These are phyloP conservation scores for Kwoniella sp. DNA, from an alignment of 768 basidiomycete genomes.

Conservation along the genomic window DNA sequence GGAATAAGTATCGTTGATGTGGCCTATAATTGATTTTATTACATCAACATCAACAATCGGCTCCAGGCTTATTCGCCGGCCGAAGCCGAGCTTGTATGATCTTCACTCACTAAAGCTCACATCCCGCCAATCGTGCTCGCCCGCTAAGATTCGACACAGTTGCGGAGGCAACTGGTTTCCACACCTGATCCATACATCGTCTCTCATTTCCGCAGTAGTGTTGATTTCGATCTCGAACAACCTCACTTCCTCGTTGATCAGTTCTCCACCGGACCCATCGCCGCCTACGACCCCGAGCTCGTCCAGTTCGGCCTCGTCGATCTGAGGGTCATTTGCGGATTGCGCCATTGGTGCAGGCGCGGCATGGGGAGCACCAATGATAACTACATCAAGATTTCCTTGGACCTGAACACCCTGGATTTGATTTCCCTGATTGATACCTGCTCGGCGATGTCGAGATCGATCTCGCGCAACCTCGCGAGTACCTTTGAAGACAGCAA, in stretches of 20 bases:
- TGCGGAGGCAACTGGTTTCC: slow-evolving; percentile 45
- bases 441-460: slow-evolving; percentile 2
- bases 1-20: slow-evolving; percentile 7
- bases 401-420: too few relatives aligned
- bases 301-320: not conserved
- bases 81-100: too few relatives aligned
- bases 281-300: slow-evolving; percentile 33
- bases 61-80: too few relatives aligned
- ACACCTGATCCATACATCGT: slow-evolving; percentile 38
- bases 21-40: not conserved
- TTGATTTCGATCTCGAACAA: slow-evolving; percentile 50
- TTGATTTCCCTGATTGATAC: not conserved
- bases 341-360: too few relatives aligned
- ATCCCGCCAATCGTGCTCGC: slow-evolving; percentile 36
- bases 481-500: slow-evolving; percentile 41
- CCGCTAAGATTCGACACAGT: slow-evolving; percentile 40
- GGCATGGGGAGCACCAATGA: not conserved
- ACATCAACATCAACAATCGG: too few relatives aligned
- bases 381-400: not conserved
- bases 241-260: slow-evolving; percentile 32
- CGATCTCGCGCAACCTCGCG: slow-evolving; percentile 31
- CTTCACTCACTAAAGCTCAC: slow-evolving; percentile 27
- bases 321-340: not conserved
- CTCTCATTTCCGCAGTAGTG: slow-evolving; percentile 37
- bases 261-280: slow-evolving; percentile 34